Conservation (phyloP, 78 protist genomes). For the Dictyostelium brefeldianum region DNA sequence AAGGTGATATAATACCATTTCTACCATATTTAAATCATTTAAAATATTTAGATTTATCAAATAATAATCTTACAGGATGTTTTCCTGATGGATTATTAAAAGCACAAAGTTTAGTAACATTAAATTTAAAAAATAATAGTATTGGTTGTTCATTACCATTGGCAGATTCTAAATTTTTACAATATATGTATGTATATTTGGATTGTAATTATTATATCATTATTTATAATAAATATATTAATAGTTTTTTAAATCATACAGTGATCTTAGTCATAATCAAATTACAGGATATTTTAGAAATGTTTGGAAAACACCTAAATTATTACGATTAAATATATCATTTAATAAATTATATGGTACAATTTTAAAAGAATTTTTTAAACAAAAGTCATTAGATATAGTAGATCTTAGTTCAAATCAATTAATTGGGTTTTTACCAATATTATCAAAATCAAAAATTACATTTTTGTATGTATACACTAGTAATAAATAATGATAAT, state of each 20-base stretch:
- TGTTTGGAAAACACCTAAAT: constrained; percentile 8
- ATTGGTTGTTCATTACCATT: neutral
- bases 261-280: constrained; percentile 33
- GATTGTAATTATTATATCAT: neutral
- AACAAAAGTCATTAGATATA: neutral
- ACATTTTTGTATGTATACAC: neutral
- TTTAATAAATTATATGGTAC: neutral
- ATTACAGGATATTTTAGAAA: constrained; percentile 22
- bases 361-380: constrained; percentile 3
- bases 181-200: constrained; percentile 9
- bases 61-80: constrained; percentile 1
- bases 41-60: constrained; percentile 18
- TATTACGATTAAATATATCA: neutral
- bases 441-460: constrained; percentile 12
- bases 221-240: neutral
- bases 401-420: neutral
- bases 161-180: neutral
- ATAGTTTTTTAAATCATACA: neutral
- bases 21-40: neutral
- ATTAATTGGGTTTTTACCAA: constrained; percentile 22
- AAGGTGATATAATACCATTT: neutral
- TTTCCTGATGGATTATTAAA: constrained; percentile 10
- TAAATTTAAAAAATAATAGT: neutral
- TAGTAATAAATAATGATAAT: neutral
- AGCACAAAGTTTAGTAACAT: constrained; percentile 5